Evolutionary conservation across 805 yeast genomes (phyloP).

Genomic region (Candida verbasci): DNA sequence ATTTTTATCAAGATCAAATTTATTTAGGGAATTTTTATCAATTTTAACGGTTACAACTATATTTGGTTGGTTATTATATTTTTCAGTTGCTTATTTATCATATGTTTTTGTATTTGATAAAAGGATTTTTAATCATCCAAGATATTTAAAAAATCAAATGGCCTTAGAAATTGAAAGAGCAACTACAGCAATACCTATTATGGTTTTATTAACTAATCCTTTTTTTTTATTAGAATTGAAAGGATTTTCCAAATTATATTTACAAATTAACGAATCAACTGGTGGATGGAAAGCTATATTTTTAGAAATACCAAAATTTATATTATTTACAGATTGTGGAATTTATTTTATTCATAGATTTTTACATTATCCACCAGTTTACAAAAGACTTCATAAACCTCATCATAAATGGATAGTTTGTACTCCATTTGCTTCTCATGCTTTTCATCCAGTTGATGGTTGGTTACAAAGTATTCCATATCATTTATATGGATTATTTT

Average conservation of each 20-base stretch:
- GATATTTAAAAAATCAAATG: conserved; percentile 92
- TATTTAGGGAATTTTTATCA: conserved; percentile 66
- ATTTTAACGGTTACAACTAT: conserved; percentile 66
- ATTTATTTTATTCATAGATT: conserved; percentile 89
- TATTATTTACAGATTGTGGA: conserved; percentile 91
- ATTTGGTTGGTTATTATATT: conserved; percentile 84
- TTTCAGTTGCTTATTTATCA: conserved; percentile 70
- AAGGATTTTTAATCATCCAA: conserved; percentile 89
- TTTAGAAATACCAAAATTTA: conserved; percentile 70
- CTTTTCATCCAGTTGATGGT: conserved; percentile 98
- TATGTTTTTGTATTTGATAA: conserved; percentile 80
- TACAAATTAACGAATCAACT: conserved; percentile 53
- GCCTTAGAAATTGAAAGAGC: conserved; percentile 78
- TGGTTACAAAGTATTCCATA: conserved; percentile 90
- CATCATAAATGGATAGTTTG: conserved; percentile 99
- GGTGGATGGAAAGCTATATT: conserved; percentile 67
- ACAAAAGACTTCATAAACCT: conserved; percentile 87
- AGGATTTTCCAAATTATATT: conserved; percentile 79
- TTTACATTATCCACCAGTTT: conserved; percentile 88
- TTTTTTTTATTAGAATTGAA: conserved; percentile 82
- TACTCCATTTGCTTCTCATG: conserved; percentile 97
- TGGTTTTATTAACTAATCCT: conserved; percentile 85
- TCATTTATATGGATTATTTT: conserved; percentile 84
- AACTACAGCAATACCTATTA: conserved; percentile 73
- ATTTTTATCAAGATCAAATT: conserved; percentile 63